Base-by-base conservation (phyloP, 768 basidiomycete genomes). In the Naganishia antarctica region DNA sequence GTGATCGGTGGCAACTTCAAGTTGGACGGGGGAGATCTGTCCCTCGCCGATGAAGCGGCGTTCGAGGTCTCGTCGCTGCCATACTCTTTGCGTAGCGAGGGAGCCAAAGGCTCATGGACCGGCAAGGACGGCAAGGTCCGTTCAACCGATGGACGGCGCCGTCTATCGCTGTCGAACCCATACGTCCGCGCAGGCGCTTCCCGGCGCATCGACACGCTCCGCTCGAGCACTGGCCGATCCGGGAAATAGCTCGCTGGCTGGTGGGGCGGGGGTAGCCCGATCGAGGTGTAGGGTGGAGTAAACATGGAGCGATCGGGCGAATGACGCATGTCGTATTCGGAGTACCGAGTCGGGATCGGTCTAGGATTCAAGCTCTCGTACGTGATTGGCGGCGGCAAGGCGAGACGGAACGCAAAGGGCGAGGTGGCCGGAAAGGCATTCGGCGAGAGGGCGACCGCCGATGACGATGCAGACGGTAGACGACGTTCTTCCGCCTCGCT, bases 1-100 rank as follows among this genome's bases (percentile, higher is more conserved):
- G 53, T 37, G 34, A 57, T 57, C 6, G 53, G 53, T 11, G 53
- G 53, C 53, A 57, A 25, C 34, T 57, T 57, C 34, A 57, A 34
- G 21, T 57, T 21, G 6, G 34, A 57, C 9, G 53, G 53, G 15
- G 53, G 37, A 11, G 53, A 41, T 18, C 8, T 57, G 21, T 25
- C 53, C 31, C n/a, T 37, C 5, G 53, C 4, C 37, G 16, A 7
- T 5, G 50, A 31, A 8, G 50, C n/a, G 6, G 47, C 9, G 21
- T 31, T 25, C 13, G 53, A 34, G 25, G 37, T 23, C 6, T 57
- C 53, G 21, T 40, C 23, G 34, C 34, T 34, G 3, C 31, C 21
- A 34, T 16, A 41, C n/a, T 53, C 51, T 25, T 34, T 37, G n/a
- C 34, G n/a, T 6, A 34, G 53, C 11, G 37, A 25, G 21, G 37